Evolutionary conservation across 129 eudicot genomes (phyloP), one percentile per base, ranked within the genome.

Genomic region (Lactuca sativa): DNA sequence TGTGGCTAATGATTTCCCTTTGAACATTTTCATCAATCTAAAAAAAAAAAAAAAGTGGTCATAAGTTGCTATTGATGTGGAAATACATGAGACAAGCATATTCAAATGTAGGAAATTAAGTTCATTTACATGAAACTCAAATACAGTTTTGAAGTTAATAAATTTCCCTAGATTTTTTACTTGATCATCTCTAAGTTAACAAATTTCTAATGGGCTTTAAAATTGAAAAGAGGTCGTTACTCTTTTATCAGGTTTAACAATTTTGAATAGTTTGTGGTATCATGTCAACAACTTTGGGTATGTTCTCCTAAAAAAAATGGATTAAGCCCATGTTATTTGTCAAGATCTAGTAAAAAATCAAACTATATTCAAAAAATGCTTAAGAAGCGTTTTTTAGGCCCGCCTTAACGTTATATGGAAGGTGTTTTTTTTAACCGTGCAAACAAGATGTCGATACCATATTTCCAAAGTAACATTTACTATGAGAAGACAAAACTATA

Each of bases 1-100:
- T 76, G 78, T 85, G 90, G 64, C 82, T 85, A 62, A 82, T 82
- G 72, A 85, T 85, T 76, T 85, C 87, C 77, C 90, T 77, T 51
- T 79, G 82, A 80, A 85, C 90, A 73, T 82, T 85, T 67, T 85
- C 90, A 47, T 85, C 90, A 68, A 85, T 85, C 90, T 85, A 87
- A 69, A 53, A 82, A 48, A 76, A 67, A 67, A 77, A 70, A 25
- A 67, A 16, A 32, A 15, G 51, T 37, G 7, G 62, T 51, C 41
- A 17, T 8, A 72, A 59, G 25, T 21, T 21, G n/a, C 36, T 21
- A 56, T 69, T 34, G 47, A 59, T 13, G 36, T 33, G 43, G 53
- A 68, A 54, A 68, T 55, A 68, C 16, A 53, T 30, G 58, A 48
- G 58, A 30, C 9, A 31, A 31, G 9, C 49, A 41, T 52, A 11